Evolutionary conservation across 1,284 basidiomycete genomes (phyloP).

Genomic region (Leucoagaricus sp.): DNA sequence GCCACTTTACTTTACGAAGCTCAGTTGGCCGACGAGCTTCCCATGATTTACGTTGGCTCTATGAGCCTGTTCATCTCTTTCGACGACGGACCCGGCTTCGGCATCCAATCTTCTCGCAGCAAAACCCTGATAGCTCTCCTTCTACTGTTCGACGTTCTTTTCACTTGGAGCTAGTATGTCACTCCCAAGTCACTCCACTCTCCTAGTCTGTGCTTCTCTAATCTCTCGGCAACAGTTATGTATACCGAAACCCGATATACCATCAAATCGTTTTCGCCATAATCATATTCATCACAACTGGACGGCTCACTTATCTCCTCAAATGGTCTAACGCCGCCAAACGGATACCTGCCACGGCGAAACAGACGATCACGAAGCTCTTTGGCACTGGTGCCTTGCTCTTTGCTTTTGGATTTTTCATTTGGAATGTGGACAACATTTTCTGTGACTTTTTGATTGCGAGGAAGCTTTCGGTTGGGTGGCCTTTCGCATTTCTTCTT

Average conservation of each 20-base stretch:
- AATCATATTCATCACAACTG: conserved; percentile 45
- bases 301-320: conserved; percentile 53
- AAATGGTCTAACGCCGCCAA: conserved; percentile 40
- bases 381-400: conserved; percentile 49
- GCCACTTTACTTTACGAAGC: conserved; percentile 68
- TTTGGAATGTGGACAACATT: conserved; percentile 75
- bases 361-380: conserved; percentile 39
- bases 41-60: conserved; percentile 66
- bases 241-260: conserved; percentile 66
- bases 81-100: conserved; percentile 56
- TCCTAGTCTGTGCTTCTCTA: background rate
- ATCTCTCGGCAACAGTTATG: conserved; percentile 35
- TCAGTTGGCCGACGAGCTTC: conserved; percentile 70
- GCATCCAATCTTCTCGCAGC: conserved; percentile 36
- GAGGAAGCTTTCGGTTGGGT: conserved; percentile 57
- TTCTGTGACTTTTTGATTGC: conserved; percentile 56
- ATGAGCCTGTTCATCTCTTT: conserved; percentile 56
- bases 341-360: conserved; percentile 45
- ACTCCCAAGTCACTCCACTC: background rate
- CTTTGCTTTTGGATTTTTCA: conserved; percentile 59
- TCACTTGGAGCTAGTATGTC: conserved; percentile 67
- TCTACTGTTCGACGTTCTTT: conserved; percentile 51
- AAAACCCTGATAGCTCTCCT: conserved; percentile 35
- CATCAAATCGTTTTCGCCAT: conserved; percentile 64
- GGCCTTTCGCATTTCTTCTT: conserved; percentile 64